phyloP scores from a whole-genome alignment of 2,329 filamentous ascomycete species.

The Cryphonectria nitschkei region DNA sequence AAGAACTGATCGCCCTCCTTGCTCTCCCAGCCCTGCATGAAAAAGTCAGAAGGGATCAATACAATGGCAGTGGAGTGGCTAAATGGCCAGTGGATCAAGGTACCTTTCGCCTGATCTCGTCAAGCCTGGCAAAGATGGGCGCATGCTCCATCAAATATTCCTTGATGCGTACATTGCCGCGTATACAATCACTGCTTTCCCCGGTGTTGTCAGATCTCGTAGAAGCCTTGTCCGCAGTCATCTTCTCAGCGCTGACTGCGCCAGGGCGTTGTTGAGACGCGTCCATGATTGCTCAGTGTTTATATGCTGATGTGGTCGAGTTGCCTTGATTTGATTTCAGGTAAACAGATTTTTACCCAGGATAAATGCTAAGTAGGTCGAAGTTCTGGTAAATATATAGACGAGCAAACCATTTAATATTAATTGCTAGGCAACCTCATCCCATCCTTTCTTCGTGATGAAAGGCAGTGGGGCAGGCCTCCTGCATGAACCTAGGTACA shows the following conservation, averaged over 20 bases:
- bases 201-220: not conserved
- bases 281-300: not conserved
- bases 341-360: not conserved
- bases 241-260: not conserved
- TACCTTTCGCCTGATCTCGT: slow-evolving; percentile 17
- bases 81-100: not conserved
- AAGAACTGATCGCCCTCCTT: not conserved
- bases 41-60: not conserved
- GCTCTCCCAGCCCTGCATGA: slow-evolving; percentile 15
- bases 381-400: not conserved
- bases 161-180: not conserved
- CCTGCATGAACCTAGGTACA: not conserved
- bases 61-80: not conserved
- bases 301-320: not conserved
- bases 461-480: not conserved
- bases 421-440: not conserved
- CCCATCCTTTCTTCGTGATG: not conserved
- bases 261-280: not conserved
- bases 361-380: not conserved
- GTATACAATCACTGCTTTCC: not conserved
- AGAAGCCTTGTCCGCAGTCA: not conserved
- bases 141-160: slow-evolving; percentile 23
- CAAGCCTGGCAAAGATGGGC: slow-evolving; percentile 16
- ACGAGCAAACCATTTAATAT: not conserved
- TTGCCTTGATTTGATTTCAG: not conserved